Conservation (phyloP, 139 green algal genomes). For the Deuterostichococcus epilithicus region DNA sequence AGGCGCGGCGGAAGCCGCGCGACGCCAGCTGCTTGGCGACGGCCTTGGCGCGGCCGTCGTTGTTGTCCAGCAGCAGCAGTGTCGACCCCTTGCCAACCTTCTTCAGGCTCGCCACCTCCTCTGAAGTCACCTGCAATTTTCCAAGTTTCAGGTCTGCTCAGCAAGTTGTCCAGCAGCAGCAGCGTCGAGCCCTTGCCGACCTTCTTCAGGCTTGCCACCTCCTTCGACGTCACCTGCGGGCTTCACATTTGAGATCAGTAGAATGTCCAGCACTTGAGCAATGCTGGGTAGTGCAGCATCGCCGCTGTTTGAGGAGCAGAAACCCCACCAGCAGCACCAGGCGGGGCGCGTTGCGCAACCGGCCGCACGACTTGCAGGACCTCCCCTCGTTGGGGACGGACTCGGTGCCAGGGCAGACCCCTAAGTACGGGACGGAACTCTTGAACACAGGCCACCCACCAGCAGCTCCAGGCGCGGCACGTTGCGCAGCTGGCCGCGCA, state of each 20-base stretch:
- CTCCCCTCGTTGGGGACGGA: too few relatives aligned
- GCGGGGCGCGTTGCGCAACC: too few relatives aligned
- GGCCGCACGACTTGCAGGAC: too few relatives aligned
- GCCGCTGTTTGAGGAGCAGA: not conserved
- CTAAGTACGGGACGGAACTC: not conserved
- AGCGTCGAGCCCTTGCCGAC: constrained; percentile 58
- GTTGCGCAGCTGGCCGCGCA: constrained; percentile 66
- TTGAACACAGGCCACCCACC: too few relatives aligned
- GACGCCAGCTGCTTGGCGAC: constrained; percentile 66
- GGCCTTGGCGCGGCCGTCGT: constrained; percentile 48
- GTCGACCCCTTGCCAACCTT: constrained; percentile 51
- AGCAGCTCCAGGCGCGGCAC: constrained; percentile 40
- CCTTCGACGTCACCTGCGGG: constrained; percentile 65
- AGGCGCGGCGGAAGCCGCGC: constrained; percentile 58
- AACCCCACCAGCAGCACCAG: not conserved
- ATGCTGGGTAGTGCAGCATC: too few relatives aligned
- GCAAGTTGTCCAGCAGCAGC: constrained; percentile 74
- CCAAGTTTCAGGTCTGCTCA: constrained; percentile 1
- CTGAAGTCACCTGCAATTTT: constrained; percentile 58
- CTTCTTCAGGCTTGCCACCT: constrained; percentile 72
- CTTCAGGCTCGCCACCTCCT: constrained; percentile 78
- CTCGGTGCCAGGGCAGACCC: too few relatives aligned
- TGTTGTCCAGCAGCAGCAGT: constrained; percentile 78
- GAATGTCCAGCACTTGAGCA: constrained; percentile 86
- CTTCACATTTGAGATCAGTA: constrained; percentile 5